Evolutionary conservation across 768 basidiomycete genomes (phyloP).

Genomic region (Mycena floridula): DNA sequence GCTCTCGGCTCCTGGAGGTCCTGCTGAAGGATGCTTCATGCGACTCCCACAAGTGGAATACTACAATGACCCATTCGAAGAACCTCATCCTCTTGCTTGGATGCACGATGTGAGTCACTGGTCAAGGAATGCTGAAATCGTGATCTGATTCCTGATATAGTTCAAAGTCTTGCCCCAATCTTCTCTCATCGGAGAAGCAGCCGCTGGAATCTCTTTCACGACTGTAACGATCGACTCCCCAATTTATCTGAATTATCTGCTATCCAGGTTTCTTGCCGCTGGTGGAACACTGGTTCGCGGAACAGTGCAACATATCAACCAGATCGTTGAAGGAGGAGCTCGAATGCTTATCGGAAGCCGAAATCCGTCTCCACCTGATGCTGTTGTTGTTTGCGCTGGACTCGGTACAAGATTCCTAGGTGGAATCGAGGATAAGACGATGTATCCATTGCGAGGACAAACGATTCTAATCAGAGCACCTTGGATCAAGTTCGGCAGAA

Average conservation of each 20-base stretch:
- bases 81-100: slow-evolving; percentile 26
- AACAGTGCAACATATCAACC: slow-evolving; percentile 52
- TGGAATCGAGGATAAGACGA: slow-evolving; percentile 53
- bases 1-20: slow-evolving; percentile 36
- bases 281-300: slow-evolving; percentile 50
- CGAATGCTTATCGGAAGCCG: slow-evolving; percentile 11
- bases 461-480: slow-evolving; percentile 51
- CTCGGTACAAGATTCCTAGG: slow-evolving; percentile 46
- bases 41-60: slow-evolving; percentile 43
- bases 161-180: slow-evolving; percentile 30
- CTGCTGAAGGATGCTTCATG: slow-evolving; percentile 39
- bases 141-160: slow-evolving; percentile 3
- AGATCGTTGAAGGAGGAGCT: slow-evolving; percentile 43
- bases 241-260: slow-evolving; percentile 57
- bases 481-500: slow-evolving; percentile 22
- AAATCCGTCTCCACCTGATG: slow-evolving; percentile 7
- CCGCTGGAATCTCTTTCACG: slow-evolving; percentile 45
- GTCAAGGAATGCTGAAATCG: neutral
- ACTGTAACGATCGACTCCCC: slow-evolving; percentile 62
- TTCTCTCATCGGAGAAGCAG: slow-evolving; percentile 34
- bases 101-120: slow-evolving; percentile 28
- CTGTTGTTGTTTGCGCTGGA: slow-evolving; percentile 14
- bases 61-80: slow-evolving; percentile 22
- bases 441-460: slow-evolving; percentile 60
- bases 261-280: slow-evolving; percentile 43